Base-by-base conservation (phyloP, 306 rosid species). In the Cicer yamashitae region DNA sequence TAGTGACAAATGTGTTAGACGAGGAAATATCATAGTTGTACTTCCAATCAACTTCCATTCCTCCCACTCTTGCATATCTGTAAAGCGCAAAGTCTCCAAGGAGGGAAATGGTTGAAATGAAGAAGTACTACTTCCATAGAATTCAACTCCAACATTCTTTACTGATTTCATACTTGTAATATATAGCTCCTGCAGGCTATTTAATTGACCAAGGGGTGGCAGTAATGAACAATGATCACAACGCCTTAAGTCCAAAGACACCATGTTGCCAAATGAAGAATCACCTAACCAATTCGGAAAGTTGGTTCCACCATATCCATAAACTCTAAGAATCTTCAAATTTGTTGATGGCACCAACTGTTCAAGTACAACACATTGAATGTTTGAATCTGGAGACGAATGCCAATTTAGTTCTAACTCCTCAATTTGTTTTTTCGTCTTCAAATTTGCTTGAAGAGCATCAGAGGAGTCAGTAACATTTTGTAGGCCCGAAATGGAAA, bases 251-350 rank as follows among this genome's bases (percentile, higher is more conserved):
- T 4, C 0, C 18, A 72, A 22, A 7, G 1, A 41, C 41, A 72
- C 57, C 45, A 73, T 73, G 68, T 58, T 73, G 0, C 9, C 10
- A 58, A 73, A 73, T 54, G 53, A 20, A 6, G 76, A 41, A 54
- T 56, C 15, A 8, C 60, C 34, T 11, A 54, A 54, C 60, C 60
- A 54, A 15, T 18, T 54, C 1, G 60, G 60, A 54, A 54, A 73
- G 30, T 18, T 71, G 41, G 43, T 14, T 13, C 82, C 77, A 43
- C 66, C 48, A 71, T 40, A 79, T 8, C 2, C 13, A 2, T 34
- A 3, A 14, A 79, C 52, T 18, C 13, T 52, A 12, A 79, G 67
- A 1, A n/a, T 62, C 54, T 71, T 71, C 62, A 70, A 70, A 15
- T 77, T 52, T 52, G 75, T 38, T 3, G 51, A 15, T 0, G 64